Evolutionary conservation across 2,329 filamentous ascomycete genomes (phyloP), one percentile per base, ranked within the genome.

Genomic region (Davidsoniella neocaledoniae): DNA sequence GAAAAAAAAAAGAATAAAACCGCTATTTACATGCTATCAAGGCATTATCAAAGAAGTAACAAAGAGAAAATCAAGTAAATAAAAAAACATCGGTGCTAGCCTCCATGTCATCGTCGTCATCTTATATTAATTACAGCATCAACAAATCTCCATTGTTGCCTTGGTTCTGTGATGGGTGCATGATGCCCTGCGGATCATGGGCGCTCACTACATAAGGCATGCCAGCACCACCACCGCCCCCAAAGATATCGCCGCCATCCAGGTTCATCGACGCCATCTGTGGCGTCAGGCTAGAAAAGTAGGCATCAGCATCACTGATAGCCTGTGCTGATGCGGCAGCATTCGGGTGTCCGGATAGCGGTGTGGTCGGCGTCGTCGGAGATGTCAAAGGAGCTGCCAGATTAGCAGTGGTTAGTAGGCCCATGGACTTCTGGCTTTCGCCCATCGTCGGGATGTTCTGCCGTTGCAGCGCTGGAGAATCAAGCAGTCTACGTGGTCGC

Each of bases 381-480:
- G 19, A 33, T n/a, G 29, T 17, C 26, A 39, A 38, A 52, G 36
- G 57, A 56, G 19, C 58, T 56, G 19, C 63, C 60, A 40, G 57
- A 68, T 55, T 71, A 72, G 53, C 46, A 42, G 52, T 66, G 47
- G 76, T 74, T 56, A 79, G 69, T 64, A 73, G 70, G 57, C 72
- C 76, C 21, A 80, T 69, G 37, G 68, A 72, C 66, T 81, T 81
- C 55, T 78, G 74, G 16, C 64, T 67, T 55, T 81, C 77, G 37
- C 56, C 59, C 4, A 62, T 58, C 16, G 71, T 72, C 1, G 75
- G 74, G 0, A 85, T 64, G 14, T 71, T 69, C 50, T 83, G 75
- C 55, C 77, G 81, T 65, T 95, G 91, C 38, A 98, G 70, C 0
- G 88, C 88, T 0, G 90, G 88, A 2, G 82, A 90, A 48, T 94